Base-by-base conservation (phyloP, 2,329 filamentous ascomycete species). In the Phialophora expanda region DNA sequence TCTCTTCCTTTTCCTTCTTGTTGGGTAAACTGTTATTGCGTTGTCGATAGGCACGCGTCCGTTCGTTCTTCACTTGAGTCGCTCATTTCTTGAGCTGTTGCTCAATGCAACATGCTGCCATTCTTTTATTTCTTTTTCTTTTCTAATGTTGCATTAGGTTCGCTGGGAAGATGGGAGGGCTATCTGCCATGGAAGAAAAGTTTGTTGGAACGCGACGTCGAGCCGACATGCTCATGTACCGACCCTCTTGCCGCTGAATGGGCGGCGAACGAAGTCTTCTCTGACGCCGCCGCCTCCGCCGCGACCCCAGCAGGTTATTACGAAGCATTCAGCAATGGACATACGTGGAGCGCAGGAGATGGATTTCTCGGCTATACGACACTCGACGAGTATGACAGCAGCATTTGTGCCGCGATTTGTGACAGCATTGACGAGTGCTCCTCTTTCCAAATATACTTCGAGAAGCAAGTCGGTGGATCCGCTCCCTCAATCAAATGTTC, bases 381-480 rank as follows among this genome's bases (percentile, higher is more conserved):
- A 30, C 65, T 70, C 60, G 66, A 66, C 32, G 56, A 65, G n/a
- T 70, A 70, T 54, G 64, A 70, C 28, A 66, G 55, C 53, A 46
- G n/a, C 34, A 64, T 67, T 53, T 66, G 68, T 41, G 68, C 66
- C 24, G 58, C 51, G 0, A 63, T 70, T 32, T 70, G 68, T 53
- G 59, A 70, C 58, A 51, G 57, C 17, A 62, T 68, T 17, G 59
- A 61, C 11, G 66, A 66, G 44, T 70, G 68, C 41, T 66, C 64
- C 12, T 66, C 68, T 9, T 70, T 70, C 50, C 57, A 69, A 34
- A 67, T 70, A 26, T 70, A 70, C 57, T 70, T 68, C 56, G 68
- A 70, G 58, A 67, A 70, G 55, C 55, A 66, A 51, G 32, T 50
- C 14, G 59, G 41, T 24, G 41, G 28, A 7, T 38, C 57, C 3